Evolutionary conservation across 208 protist species (phyloP).

Genomic region (Strigomonas culicis): DNA sequence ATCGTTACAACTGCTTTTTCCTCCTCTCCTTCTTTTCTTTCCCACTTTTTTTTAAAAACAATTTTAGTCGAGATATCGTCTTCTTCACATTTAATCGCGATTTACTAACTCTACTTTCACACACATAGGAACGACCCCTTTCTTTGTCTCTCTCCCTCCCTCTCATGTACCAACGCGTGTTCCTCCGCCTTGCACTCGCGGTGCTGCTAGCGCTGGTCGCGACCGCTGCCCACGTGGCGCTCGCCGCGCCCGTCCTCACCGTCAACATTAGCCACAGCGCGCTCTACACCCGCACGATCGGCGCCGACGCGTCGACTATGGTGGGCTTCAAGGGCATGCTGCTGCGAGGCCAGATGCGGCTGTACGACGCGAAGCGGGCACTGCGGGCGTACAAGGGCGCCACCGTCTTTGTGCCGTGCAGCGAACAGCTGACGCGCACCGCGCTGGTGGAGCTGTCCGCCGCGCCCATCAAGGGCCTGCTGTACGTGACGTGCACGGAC

Average conservation of each 20-base stretch:
- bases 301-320: constrained; percentile 9
- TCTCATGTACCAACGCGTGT: too few relatives aligned
- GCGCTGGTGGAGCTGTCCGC: constrained; percentile 28
- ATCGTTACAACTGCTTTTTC: too few relatives aligned
- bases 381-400: constrained; percentile 19
- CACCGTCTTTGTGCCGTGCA: constrained; percentile 60
- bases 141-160: too few relatives aligned
- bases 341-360: constrained; percentile 44
- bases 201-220: constrained; percentile 17
- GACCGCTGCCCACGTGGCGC: background rate
- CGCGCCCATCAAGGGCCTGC: constrained; percentile 33
- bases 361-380: constrained; percentile 18
- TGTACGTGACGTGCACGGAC: constrained; percentile 41
- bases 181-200: background rate
- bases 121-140: too few relatives aligned
- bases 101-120: background rate
- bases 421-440: constrained; percentile 33
- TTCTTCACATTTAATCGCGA: background rate
- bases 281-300: constrained; percentile 41
- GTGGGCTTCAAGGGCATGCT: constrained; percentile 50
- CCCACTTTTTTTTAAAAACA: background rate
- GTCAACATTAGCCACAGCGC: constrained; percentile 41
- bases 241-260: constrained; percentile 26
- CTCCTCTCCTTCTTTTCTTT: constrained; percentile 6
- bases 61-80: background rate